Evolutionary conservation across 2,329 filamentous ascomycete genomes (phyloP).

Genomic region (Ceratocystis smalleyi): DNA sequence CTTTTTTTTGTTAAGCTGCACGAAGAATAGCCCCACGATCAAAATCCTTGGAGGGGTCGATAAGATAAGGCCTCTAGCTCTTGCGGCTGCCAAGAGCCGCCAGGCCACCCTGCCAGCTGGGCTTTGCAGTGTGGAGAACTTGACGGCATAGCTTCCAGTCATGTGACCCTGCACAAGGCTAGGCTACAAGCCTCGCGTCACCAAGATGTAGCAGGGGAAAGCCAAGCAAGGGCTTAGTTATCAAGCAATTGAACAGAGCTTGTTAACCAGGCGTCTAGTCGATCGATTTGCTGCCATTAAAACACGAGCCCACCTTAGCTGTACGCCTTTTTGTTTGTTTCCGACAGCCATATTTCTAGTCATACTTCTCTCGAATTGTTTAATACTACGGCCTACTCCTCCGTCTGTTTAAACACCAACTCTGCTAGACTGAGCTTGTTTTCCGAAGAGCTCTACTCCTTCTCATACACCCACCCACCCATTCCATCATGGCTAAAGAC

Average conservation of each 20-base stretch:
- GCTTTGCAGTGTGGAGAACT: neutral
- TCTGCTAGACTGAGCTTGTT: constrained; percentile 1
- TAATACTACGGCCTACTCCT: neutral
- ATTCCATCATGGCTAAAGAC: constrained; percentile 71
- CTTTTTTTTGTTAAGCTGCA: constrained; percentile 1
- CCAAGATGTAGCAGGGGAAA: constrained; percentile 18
- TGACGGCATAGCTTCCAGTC: neutral
- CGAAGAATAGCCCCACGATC: constrained; percentile 11
- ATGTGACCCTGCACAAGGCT: constrained; percentile 18
- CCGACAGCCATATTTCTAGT: neutral
- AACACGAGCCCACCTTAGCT: constrained; percentile 10
- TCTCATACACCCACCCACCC: neutral
- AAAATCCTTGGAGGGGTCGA: constrained; percentile 12
- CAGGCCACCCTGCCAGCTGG: neutral
- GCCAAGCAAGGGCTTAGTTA: neutral
- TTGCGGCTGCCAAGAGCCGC: neutral
- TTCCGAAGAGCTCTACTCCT: neutral
- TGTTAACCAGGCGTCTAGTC: constrained; percentile 10
- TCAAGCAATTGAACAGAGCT: neutral
- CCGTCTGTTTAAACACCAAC: neutral
- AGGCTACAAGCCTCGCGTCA: constrained; percentile 28
- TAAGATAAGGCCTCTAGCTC: constrained; percentile 10
- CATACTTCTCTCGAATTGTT: neutral
- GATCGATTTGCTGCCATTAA: constrained; percentile 1
- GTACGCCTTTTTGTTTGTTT: constrained; percentile 1